These are phyloP conservation scores for Eimeria tenella DNA, from an alignment of 169 alveolate species.

Conservation along the genomic window DNA sequence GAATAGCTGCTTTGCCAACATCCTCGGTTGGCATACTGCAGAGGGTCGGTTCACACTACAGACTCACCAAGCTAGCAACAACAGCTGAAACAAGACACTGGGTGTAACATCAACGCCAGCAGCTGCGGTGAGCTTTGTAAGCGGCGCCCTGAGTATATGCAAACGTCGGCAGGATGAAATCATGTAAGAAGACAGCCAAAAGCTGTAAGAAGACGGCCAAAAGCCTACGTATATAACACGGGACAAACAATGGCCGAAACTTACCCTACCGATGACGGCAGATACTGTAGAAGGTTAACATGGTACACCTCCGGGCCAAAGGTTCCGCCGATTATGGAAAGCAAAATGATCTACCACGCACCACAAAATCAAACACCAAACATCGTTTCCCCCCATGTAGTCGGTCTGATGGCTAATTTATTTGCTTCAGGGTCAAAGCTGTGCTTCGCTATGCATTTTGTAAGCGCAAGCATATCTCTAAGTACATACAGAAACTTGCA, in stretches of 20 bases:
- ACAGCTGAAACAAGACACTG: constrained; percentile 31
- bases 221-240: too few relatives aligned
- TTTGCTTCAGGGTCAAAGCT: neutral
- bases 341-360: neutral
- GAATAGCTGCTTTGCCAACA: neutral
- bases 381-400: too few relatives aligned
- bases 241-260: neutral
- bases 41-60: neutral
- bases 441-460: too few relatives aligned
- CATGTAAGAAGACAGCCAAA: too few relatives aligned
- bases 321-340: constrained; percentile 17
- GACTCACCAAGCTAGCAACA: constrained; percentile 47
- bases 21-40: neutral
- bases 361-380: neutral
- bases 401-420: too few relatives aligned
- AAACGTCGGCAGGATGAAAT: too few relatives aligned
- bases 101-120: constrained; percentile 20
- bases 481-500: too few relatives aligned
- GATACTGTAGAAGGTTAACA: constrained; percentile 19
- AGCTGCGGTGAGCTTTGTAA: constrained; percentile 46
- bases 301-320: constrained; percentile 60
- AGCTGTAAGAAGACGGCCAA: too few relatives aligned
- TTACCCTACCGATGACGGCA: constrained; percentile 43
- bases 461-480: too few relatives aligned
- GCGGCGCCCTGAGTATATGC: constrained; percentile 18